These are phyloP conservation scores for Mycena venus DNA, from an alignment of 768 basidiomycete species.

Conservation along the genomic window DNA sequence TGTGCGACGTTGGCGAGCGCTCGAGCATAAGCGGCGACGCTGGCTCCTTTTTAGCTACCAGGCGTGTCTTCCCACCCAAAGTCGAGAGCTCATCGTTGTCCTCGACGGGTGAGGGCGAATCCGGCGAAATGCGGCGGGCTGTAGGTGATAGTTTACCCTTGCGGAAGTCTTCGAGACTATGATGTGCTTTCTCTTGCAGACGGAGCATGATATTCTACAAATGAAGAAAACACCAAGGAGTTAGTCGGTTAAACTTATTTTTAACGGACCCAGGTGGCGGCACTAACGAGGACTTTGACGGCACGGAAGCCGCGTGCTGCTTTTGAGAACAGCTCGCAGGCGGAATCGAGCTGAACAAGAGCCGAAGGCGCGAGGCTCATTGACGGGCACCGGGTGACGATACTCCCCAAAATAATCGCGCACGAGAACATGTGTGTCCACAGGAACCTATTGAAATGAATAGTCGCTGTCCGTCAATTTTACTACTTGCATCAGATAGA, in stretches of 20 bases:
- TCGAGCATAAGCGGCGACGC: conserved; percentile 68
- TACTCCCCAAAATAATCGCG: conserved; percentile 81
- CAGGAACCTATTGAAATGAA: conserved; percentile 47
- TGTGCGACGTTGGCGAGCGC: conserved; percentile 77
- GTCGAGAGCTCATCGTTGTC: conserved; percentile 76
- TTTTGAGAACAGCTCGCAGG: conserved; percentile 81
- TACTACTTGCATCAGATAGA: conserved; percentile 42
- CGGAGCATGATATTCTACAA: conserved; percentile 73
- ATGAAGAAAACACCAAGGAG: conserved; percentile 5
- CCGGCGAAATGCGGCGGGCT: conserved; percentile 52
- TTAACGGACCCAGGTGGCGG: background rate
- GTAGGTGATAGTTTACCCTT: conserved; percentile 66
- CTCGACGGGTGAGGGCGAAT: conserved; percentile 58
- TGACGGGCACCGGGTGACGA: conserved; percentile 83
- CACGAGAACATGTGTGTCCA: conserved; percentile 78
- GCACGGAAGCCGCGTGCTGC: conserved; percentile 77
- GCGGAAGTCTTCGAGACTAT: conserved; percentile 73
- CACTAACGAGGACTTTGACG: conserved; percentile 71
- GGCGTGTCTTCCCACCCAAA: conserved; percentile 75
- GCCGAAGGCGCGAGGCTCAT: conserved; percentile 85
- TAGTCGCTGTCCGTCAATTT: background rate
- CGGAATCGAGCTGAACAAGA: conserved; percentile 79
- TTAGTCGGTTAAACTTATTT: background rate
- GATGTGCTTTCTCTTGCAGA: conserved; percentile 75
- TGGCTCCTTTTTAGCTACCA: conserved; percentile 73